Evolutionary conservation across 1,139 yeast genomes (phyloP).

Genomic region (Lodderomyces orthopsilosis): DNA sequence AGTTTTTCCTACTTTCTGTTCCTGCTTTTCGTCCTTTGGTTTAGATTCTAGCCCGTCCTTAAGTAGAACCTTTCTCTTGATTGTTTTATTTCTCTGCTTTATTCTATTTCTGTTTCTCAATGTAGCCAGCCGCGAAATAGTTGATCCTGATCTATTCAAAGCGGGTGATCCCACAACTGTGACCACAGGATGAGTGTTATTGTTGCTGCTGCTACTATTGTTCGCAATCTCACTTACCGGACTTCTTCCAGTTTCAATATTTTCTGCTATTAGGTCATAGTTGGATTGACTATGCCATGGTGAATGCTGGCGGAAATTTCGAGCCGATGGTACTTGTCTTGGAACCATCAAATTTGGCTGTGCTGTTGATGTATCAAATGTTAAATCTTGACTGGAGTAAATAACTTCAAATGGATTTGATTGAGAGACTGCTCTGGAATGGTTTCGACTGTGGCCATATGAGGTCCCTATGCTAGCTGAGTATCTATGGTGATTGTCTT

Average conservation of each 20-base stretch:
- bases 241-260: neutral
- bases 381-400: slow-evolving; percentile 1
- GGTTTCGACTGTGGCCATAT: neutral
- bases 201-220: neutral
- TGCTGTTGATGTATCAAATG: neutral
- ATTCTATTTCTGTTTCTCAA: slow-evolving; percentile 31
- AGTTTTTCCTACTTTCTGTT: neutral
- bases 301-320: neutral
- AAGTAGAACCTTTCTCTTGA: slow-evolving; percentile 21
- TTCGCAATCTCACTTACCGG: neutral
- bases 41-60: neutral
- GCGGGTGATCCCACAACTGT: slow-evolving; percentile 25
- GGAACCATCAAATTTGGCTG: neutral
- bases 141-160: slow-evolving; percentile 27
- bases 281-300: slow-evolving; percentile 4
- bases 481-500: neutral
- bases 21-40: neutral
- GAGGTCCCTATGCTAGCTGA: neutral
- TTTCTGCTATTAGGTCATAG: slow-evolving; percentile 4
- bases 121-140: slow-evolving; percentile 32
- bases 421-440: neutral
- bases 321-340: neutral
- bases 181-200: slow-evolving; percentile 20
- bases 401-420: slow-evolving; percentile 2
- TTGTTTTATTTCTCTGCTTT: slow-evolving; percentile 29